A percentile compares a stretch with the other conserved stretches of the same genome.
Conservation (phyloP, 2,329 filamentous ascomycete genomes). For the Botrytis fragariae region DNA sequence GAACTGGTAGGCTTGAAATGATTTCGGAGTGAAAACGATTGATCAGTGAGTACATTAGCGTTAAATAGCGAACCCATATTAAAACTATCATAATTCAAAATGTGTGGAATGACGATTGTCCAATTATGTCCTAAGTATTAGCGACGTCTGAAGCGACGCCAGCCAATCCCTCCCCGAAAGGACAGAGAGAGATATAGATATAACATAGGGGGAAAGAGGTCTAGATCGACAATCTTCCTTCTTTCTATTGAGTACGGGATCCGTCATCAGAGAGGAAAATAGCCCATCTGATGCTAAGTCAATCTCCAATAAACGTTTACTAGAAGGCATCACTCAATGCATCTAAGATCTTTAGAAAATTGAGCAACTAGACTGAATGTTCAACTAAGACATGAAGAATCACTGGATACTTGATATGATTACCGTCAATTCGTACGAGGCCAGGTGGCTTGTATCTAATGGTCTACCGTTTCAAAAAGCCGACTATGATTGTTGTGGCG, state of each 20-base stretch:
- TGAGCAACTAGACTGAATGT: not conserved
- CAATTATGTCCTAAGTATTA: not conserved
- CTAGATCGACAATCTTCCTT: not conserved
- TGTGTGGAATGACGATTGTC: too few species aligned
- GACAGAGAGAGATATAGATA: not conserved
- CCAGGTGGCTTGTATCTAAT: not conserved
- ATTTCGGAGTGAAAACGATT: not conserved
- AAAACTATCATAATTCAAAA: not conserved
- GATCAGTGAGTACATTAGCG: not conserved
- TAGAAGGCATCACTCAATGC: not conserved
- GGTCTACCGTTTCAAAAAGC: not conserved
- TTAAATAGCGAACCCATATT: too few species aligned
- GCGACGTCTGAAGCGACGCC: not conserved
- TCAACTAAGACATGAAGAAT: not conserved
- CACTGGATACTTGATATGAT: not conserved
- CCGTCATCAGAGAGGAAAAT: not conserved
- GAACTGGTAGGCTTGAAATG: not conserved
- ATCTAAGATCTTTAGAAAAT: not conserved
- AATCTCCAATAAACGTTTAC: not conserved
- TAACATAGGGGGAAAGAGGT: not conserved
- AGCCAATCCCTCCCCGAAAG: not conserved
- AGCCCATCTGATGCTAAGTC: not conserved
- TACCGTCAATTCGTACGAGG: not conserved
- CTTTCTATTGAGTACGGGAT: not conserved
- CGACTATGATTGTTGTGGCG: not conserved